Percentiles rank a stretch among this genome's conserved stretches.
Conservation (phyloP, 2,329 filamentous ascomycete genomes). For the Rasamsonia emersonii region DNA sequence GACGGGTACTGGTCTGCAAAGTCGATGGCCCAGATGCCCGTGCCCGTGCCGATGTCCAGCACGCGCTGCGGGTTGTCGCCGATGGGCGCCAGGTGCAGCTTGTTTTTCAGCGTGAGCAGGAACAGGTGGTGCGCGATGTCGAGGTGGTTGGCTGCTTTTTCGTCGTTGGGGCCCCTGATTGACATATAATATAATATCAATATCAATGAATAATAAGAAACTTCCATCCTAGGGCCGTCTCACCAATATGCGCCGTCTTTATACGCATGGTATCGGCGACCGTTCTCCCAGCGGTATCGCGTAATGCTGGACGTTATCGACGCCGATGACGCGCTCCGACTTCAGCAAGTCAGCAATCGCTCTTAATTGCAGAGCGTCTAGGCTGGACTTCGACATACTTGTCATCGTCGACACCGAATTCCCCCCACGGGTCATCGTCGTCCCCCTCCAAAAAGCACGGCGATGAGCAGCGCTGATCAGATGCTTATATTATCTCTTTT, state of each 20-base stretch:
- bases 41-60: conserved; percentile 10
- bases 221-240: not conserved
- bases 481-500: too few species aligned
- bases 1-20: conserved; percentile 4
- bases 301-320: not conserved
- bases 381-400: too few species aligned
- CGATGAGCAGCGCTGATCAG: too few species aligned
- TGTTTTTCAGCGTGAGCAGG: conserved; percentile 5
- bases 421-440: too few species aligned
- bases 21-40: conserved; percentile 9
- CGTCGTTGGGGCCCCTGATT: conserved; percentile 9
- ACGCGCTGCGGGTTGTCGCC: conserved; percentile 2
- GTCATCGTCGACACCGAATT: too few species aligned
- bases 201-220: too few species aligned
- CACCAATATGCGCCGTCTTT: conserved; percentile 1
- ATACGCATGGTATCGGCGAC: conserved; percentile 2
- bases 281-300: conserved; percentile 4
- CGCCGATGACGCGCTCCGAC: not conserved
- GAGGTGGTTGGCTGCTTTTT: conserved; percentile 7
- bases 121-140: conserved; percentile 10
- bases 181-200: not conserved
- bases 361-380: too few species aligned
- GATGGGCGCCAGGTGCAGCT: conserved; percentile 8
- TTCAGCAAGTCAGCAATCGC: not conserved
- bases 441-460: too few species aligned